These are phyloP conservation scores for Trichoderma cornu-damae DNA, from an alignment of 2,329 filamentous ascomycete genomes.

Conservation along the genomic window DNA sequence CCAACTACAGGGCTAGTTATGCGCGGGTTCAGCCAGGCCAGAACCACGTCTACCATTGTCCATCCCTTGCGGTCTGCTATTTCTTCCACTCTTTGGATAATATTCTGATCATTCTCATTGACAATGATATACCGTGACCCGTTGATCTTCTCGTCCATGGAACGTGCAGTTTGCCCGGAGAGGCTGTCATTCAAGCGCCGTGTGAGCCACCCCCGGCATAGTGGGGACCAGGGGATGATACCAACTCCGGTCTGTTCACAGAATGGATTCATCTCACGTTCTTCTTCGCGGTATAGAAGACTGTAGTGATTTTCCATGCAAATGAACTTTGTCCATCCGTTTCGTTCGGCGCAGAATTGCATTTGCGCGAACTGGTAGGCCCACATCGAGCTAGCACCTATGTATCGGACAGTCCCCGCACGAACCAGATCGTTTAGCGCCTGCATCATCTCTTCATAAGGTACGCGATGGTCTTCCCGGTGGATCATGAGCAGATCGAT, in stretches of 20 bases:
- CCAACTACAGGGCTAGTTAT: no score
- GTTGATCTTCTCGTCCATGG: no score
- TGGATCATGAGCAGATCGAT: conserved; percentile 54
- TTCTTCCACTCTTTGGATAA: no score
- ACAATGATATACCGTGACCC: no score
- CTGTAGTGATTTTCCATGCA: conserved; percentile 54
- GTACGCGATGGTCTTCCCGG: conserved; percentile 45
- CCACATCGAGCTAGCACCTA: conserved; percentile 35
- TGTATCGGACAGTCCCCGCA: conserved; percentile 47
- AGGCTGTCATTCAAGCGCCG: no score
- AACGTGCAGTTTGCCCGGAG: no score
- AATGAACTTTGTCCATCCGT: conserved; percentile 52
- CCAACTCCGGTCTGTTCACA: conserved; percentile 17
- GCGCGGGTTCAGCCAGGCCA: no score
- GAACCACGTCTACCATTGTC: no score
- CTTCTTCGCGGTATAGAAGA: conserved; percentile 53
- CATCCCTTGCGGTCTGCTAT: no score
- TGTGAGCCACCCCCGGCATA: no score
- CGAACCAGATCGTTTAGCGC: conserved; percentile 50
- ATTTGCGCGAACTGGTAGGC: conserved; percentile 41
- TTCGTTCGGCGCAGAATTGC: conserved; percentile 46
- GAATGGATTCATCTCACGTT: conserved; percentile 37
- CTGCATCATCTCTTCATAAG: conserved; percentile 52
- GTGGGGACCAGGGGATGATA: conserved; percentile 6
- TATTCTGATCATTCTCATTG: no score